A percentile compares a stretch with the other conserved stretches of the same genome.
phyloP scores from a whole-genome alignment of 2,329 filamentous ascomycete species.

The Cladophialophora exuberans region DNA sequence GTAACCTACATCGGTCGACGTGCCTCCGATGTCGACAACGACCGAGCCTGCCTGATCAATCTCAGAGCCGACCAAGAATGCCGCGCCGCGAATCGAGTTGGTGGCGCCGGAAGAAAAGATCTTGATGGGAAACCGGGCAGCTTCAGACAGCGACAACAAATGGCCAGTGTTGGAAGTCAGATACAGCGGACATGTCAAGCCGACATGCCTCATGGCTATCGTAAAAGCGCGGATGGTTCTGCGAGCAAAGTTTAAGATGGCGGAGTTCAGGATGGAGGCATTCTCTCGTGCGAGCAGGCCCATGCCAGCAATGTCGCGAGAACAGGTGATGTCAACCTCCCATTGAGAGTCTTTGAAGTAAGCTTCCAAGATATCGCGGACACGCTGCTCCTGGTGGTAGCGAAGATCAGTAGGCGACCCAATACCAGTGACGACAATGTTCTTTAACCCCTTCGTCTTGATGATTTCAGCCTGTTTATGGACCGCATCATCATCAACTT shows the following conservation, averaged over 20 bases:
- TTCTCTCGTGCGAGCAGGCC: slow-evolving; percentile 64
- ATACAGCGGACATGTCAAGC: slow-evolving; percentile 59
- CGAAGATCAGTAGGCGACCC: slow-evolving; percentile 52
- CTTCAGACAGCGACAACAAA: slow-evolving; percentile 55
- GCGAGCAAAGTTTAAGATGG: slow-evolving; percentile 61
- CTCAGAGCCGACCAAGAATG: slow-evolving; percentile 60
- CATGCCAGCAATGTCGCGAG: slow-evolving; percentile 49
- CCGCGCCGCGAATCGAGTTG: slow-evolving; percentile 66
- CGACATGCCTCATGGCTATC: slow-evolving; percentile 54
- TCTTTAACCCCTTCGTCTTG: slow-evolving; percentile 42
- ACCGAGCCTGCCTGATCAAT: slow-evolving; percentile 50
- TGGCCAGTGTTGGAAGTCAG: slow-evolving; percentile 68
- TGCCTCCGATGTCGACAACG: slow-evolving; percentile 70
- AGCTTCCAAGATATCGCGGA: slow-evolving; percentile 42
- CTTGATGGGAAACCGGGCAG: slow-evolving; percentile 61
- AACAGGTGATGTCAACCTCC: slow-evolving; percentile 45
- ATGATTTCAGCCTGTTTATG: slow-evolving; percentile 48
- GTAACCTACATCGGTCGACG: slow-evolving; percentile 66
- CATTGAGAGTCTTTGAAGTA: slow-evolving; percentile 37
- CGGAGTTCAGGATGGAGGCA: slow-evolving; percentile 67
- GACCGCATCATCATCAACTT: slow-evolving; percentile 40
- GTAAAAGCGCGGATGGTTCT: slow-evolving; percentile 61
- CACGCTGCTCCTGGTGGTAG: slow-evolving; percentile 47
- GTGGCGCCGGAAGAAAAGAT: slow-evolving; percentile 67
- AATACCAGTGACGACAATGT: slow-evolving; percentile 50